Evolutionary conservation across 83 land plant species (phyloP), one percentile per base, ranked within the genome.

Genomic region (Thuja plicata): DNA sequence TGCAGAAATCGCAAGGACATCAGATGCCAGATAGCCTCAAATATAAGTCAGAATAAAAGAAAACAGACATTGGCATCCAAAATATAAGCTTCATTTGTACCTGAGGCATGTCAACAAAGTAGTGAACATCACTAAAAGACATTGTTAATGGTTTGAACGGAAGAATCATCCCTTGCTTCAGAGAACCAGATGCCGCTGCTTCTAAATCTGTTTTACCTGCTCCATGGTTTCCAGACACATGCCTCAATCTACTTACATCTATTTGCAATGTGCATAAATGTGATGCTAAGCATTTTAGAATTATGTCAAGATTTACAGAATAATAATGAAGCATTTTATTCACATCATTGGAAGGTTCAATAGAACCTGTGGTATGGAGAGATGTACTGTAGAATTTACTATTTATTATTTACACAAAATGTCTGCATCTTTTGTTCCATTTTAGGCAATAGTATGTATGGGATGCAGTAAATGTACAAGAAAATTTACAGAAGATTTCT

Each of bases 51-150:
- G 30, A 8, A 27, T 66, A 27, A 66, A 66, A 24, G 73, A 24
- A 66, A 66, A 66, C 73, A 66, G 10, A 66, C 10, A 27, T 66
- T 24, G n/a, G 73, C n/a, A 66, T 66, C 73, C 30, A 66, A 24
- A 2, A 6, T 66, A 24, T 27, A 24, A 27, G 73, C 90, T 89
- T 91, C 10, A 34, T 91, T 27, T 78, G 54, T 87, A 95, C 97
- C 50, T 92, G 78, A 24, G 97, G 97, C 97, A 95, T 94, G 89
- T 93, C 95, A 11, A 95, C 97, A 87, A 62, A 62, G 70, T 62
- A 62, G 8, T 19, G 1, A 9, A 24, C n/a, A 19, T 62, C 70
- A 62, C 8, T 62, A 62, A 62, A 62, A 62, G 70, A 62, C 70
- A 62, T 62, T 62, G 70, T 62, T 62, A 24, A 62, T 62, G 70